Evolutionary conservation across 1,284 basidiomycete species (phyloP).

Genomic region (Ceratobasidium sp.): DNA sequence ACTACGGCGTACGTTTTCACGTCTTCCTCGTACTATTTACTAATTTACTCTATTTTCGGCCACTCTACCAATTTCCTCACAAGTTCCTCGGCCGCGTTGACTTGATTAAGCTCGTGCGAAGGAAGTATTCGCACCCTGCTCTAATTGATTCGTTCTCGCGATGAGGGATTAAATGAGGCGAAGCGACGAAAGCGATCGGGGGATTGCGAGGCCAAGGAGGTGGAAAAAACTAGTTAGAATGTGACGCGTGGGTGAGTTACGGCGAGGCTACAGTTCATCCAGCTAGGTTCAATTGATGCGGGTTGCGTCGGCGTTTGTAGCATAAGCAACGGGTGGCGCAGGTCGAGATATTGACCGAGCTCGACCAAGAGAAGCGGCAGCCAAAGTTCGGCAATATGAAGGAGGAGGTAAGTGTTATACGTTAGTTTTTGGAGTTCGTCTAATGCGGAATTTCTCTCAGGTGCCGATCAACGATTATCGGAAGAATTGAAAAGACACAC

Average conservation of each 20-base stretch:
- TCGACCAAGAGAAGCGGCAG: conserved; percentile 82
- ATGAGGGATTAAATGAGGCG: conserved; percentile 86
- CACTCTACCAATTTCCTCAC: conserved; percentile 79
- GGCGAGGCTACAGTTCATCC: conserved; percentile 29
- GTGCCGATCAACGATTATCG: conserved; percentile 79
- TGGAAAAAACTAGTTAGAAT: conserved; percentile 93
- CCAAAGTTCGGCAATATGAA: conserved; percentile 87
- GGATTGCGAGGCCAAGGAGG: conserved; percentile 82
- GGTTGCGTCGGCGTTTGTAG: conserved; percentile 53
- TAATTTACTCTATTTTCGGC: conserved; percentile 61
- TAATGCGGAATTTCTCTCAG: neutral
- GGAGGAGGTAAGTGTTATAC: conserved; percentile 76
- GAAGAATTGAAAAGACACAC: conserved; percentile 61
- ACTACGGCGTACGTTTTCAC: conserved; percentile 74
- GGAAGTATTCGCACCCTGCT: conserved; percentile 79
- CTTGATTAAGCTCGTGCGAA: conserved; percentile 81
- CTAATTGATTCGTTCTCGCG: conserved; percentile 84
- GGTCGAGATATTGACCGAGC: conserved; percentile 78
- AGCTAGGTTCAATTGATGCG: neutral
- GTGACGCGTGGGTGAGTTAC: conserved; percentile 79
- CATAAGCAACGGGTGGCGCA: conserved; percentile 88
- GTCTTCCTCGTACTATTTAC: conserved; percentile 35
- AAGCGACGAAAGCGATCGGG: conserved; percentile 70
- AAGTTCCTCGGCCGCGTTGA: conserved; percentile 78
- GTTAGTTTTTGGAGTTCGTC: neutral